These are phyloP conservation scores for Stellera chamaejasme DNA, from an alignment of 345 rosid genomes.

Conservation along the genomic window DNA sequence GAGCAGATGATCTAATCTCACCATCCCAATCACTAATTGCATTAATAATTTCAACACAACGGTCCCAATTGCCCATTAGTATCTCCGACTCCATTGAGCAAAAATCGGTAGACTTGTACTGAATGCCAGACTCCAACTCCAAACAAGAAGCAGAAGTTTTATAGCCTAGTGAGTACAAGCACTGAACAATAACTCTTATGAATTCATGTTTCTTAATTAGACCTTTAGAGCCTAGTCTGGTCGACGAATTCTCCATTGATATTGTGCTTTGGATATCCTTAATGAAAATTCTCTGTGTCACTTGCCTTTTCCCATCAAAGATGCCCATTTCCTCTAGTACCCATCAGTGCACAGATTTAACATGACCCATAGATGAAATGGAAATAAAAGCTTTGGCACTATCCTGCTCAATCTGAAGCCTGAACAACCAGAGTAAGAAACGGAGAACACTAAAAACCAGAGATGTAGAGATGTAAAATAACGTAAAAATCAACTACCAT, in stretches of 20 bases:
- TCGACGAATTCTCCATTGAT: conserved; percentile 42
- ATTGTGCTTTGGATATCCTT: background rate
- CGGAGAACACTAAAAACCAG: too few relatives aligned
- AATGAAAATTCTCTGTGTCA: background rate
- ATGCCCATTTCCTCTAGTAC: conserved; percentile 8
- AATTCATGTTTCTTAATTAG: conserved; percentile 57
- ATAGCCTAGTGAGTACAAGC: conserved; percentile 68
- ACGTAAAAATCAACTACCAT: too few relatives aligned
- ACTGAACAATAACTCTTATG: conserved; percentile 55
- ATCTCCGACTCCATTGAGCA: conserved; percentile 52
- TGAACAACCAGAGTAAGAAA: too few relatives aligned
- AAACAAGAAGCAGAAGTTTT: conserved; percentile 55
- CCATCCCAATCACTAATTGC: conserved; percentile 29
- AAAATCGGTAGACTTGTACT: conserved; percentile 34
- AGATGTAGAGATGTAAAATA: too few relatives aligned
- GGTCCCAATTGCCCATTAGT: conserved; percentile 61
- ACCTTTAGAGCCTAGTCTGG: conserved; percentile 49
- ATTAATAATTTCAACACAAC: conserved; percentile 38
- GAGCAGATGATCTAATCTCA: conserved; percentile 41
- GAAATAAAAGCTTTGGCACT: too few relatives aligned
- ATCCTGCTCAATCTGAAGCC: too few relatives aligned
- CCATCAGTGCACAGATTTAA: conserved; percentile 12
- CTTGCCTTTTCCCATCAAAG: conserved; percentile 10
- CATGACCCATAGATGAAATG: too few relatives aligned
- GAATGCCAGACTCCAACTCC: conserved; percentile 58